Percentiles rank a stretch among this genome's conserved stretches.
Conservation (phyloP, 2,329 filamentous ascomycete species). For the Daldinia sp. region DNA sequence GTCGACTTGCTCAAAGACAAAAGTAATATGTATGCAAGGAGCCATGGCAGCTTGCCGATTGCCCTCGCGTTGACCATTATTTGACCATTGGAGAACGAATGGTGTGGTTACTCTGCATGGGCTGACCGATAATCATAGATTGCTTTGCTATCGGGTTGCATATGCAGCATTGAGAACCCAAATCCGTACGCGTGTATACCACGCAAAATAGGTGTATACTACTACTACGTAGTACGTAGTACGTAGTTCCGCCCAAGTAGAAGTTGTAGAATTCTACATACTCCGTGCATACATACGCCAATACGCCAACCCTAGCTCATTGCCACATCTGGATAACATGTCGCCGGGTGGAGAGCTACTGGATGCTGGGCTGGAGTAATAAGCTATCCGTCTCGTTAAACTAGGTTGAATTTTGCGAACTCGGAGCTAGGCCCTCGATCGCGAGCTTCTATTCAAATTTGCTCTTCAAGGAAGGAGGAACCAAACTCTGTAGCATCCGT, state of each 20-base stretch:
- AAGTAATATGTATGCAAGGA: slow-evolving; percentile 40
- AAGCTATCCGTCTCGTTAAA: slow-evolving; percentile 19
- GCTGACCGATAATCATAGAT: slow-evolving; percentile 41
- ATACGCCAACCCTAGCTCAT: slow-evolving; percentile 22
- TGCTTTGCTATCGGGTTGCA: slow-evolving; percentile 37
- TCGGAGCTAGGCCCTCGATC: slow-evolving; percentile 15
- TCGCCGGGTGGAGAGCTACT: slow-evolving; percentile 28
- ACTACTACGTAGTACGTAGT: slow-evolving; percentile 29
- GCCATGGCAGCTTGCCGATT: slow-evolving; percentile 42
- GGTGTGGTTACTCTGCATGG: slow-evolving; percentile 40
- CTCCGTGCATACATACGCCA: neutral
- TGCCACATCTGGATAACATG: slow-evolving; percentile 37
- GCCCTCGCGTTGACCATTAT: slow-evolving; percentile 39
- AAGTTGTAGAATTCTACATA: neutral
- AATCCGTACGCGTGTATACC: slow-evolving; percentile 24
- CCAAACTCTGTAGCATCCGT: slow-evolving; percentile 11
- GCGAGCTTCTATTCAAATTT: slow-evolving; percentile 17
- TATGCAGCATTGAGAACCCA: slow-evolving; percentile 35
- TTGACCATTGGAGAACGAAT: slow-evolving; percentile 34
- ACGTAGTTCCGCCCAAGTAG: slow-evolving; percentile 13
- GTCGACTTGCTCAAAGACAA: slow-evolving; percentile 26
- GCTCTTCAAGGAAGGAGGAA: slow-evolving; percentile 15
- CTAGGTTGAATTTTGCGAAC: slow-evolving; percentile 30
- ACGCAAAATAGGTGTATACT: slow-evolving; percentile 7
- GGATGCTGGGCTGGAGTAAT: slow-evolving; percentile 21